phyloP scores from a whole-genome alignment of 1,284 basidiomycete genomes.

The Meira nashicola region DNA sequence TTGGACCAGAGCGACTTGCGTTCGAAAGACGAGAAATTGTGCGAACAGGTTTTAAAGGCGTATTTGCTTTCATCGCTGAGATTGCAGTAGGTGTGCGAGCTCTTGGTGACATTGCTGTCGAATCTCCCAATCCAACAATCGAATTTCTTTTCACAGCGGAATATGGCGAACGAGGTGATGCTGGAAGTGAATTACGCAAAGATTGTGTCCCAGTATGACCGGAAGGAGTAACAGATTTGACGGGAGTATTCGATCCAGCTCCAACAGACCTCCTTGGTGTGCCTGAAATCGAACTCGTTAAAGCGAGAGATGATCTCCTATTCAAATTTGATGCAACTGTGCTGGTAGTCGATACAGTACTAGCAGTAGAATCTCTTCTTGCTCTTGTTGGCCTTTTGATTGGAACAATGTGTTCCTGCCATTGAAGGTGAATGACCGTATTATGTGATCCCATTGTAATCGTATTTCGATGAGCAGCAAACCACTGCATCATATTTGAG shows the following conservation, averaged over 20 bases:
- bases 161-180: background rate
- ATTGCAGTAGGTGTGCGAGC: background rate
- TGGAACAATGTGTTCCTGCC: conserved; percentile 64
- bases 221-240: conserved; percentile 13
- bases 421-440: conserved; percentile 77
- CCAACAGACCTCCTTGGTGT: background rate
- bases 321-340: background rate
- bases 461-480: conserved; percentile 79
- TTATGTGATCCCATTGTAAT: conserved; percentile 88
- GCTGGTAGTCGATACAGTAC: background rate
- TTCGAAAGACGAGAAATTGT: background rate
- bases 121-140: background rate
- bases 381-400: conserved; percentile 4
- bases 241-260: background rate
- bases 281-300: background rate
- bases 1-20: background rate
- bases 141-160: background rate
- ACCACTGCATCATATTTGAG: conserved; percentile 58
- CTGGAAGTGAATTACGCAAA: background rate
- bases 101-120: background rate
- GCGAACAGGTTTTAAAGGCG: background rate
- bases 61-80: background rate
- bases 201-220: background rate
- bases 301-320: background rate
- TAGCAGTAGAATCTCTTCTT: background rate